Evolutionary conservation across 495 filamentous ascomycete species (phyloP).

Genomic region (Podospora appendiculata): DNA sequence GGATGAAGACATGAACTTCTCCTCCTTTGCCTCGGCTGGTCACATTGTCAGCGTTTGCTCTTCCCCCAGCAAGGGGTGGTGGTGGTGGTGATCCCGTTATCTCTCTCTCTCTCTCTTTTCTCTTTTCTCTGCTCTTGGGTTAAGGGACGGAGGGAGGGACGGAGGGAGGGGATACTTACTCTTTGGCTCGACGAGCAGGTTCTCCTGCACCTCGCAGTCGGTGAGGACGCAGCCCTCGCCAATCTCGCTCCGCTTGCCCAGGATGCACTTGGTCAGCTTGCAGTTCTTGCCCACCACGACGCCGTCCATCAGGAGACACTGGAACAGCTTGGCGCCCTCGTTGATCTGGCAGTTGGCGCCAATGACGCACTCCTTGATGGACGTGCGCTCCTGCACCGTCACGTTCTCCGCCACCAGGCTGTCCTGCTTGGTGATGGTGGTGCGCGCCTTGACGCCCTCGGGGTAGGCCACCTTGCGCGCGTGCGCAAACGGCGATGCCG

Average conservation of each 20-base stretch:
- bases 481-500: constrained; percentile 64
- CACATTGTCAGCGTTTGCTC: neutral
- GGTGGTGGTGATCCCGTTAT: too few relatives aligned
- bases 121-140: neutral
- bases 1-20: constrained; percentile 80
- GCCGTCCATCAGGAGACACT: constrained; percentile 87
- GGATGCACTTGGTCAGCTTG: constrained; percentile 70
- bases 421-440: constrained; percentile 68
- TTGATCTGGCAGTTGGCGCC: constrained; percentile 80
- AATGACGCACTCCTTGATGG: constrained; percentile 84
- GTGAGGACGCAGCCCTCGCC: constrained; percentile 68
- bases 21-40: constrained; percentile 67
- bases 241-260: constrained; percentile 68
- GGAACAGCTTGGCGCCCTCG: constrained; percentile 65
- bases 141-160: neutral
- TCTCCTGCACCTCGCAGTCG: constrained; percentile 88
- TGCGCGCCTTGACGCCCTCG: constrained; percentile 63
- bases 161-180: constrained; percentile 43
- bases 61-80: too few relatives aligned
- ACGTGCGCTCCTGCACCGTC: constrained; percentile 69
- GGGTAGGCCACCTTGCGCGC: constrained; percentile 72
- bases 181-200: constrained; percentile 67
- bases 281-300: constrained; percentile 70
- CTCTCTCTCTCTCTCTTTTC: too few relatives aligned
- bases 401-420: constrained; percentile 79